Evolutionary conservation across 176 grass and related monocot genomes (phyloP).

Genomic region (Juncus effusus): DNA sequence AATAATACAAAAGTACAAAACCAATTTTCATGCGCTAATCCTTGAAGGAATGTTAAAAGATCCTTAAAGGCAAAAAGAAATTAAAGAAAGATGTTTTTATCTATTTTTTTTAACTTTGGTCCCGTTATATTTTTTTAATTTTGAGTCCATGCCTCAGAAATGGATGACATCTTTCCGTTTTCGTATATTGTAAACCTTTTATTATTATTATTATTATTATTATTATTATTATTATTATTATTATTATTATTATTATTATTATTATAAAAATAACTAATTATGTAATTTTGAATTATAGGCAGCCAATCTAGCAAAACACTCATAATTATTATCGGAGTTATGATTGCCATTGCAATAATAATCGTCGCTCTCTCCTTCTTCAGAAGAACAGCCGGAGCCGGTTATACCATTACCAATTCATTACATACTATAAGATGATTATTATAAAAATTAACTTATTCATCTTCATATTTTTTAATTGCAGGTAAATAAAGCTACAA

Average conservation of each 20-base stretch:
- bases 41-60: conserved; percentile 13
- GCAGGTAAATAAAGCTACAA: conserved; percentile 65
- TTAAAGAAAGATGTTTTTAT: neutral
- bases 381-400: conserved; percentile 35
- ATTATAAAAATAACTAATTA: neutral
- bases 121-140: neutral
- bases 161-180: neutral
- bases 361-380: conserved; percentile 64
- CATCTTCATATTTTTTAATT: conserved; percentile 2
- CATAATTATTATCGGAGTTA: conserved; percentile 67
- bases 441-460: neutral
- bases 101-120: too few species aligned
- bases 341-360: conserved; percentile 50
- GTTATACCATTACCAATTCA: conserved; percentile 1
- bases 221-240: neutral
- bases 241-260: neutral
- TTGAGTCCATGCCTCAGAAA: conserved; percentile 10
- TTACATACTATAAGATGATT: neutral
- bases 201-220: neutral
- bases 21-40: neutral
- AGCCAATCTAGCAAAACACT: conserved; percentile 67
- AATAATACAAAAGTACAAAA: too few species aligned
- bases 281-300: conserved; percentile 1
- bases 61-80: conserved; percentile 8
- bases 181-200: neutral